Evolutionary conservation across 2,329 filamentous ascomycete genomes (phyloP), one percentile per base, ranked within the genome.

Genomic region (Fusarium sarcochroum): DNA sequence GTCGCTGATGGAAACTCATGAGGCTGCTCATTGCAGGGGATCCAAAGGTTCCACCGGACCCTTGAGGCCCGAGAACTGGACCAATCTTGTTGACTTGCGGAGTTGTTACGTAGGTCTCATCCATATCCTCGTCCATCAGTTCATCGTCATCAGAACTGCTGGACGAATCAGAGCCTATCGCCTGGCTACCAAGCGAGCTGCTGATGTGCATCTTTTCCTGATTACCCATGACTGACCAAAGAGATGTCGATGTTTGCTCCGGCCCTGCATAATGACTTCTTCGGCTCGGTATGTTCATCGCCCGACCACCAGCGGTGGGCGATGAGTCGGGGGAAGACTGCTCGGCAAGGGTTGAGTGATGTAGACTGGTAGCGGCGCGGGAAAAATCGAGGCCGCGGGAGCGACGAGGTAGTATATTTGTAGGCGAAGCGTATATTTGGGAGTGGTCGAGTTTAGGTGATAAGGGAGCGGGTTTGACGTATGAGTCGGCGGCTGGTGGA

Each of bases 341-440:
- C 72, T 97, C 93, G 57, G 95, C 94, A 10, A 98, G 87, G 1
- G 93, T 98, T 17, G 95, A 98, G 79, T 98, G 96, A 80, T 98
- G 96, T 21, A 99, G 85, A 76, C 94, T 97, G 13, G 95, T 98
- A 66, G 93, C 96, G 13, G 94, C 94, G 71, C 95, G 88, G 40
- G 95, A 95, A 79, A 97, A 98, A 80, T 98, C 95, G 63, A 98
- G 85, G 42, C 95, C 95, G 57, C 95, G 89, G 30, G 94, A 98
- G 64, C 94, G 90, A 68, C 95, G 89, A 18, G 95, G 95, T 9
- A 98, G 86, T 46, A 97, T 92, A 54, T 94, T 97, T 25, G 92
- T 91, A 3, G 94, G 94, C 3, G 93, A 95, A 41, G 92, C 91
- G 82, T 97, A 97, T 47, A 90, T 93, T 70, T 94, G 92, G 20